Evolutionary conservation across 768 basidiomycete genomes (phyloP).

Genomic region (Amanita muscaria): DNA sequence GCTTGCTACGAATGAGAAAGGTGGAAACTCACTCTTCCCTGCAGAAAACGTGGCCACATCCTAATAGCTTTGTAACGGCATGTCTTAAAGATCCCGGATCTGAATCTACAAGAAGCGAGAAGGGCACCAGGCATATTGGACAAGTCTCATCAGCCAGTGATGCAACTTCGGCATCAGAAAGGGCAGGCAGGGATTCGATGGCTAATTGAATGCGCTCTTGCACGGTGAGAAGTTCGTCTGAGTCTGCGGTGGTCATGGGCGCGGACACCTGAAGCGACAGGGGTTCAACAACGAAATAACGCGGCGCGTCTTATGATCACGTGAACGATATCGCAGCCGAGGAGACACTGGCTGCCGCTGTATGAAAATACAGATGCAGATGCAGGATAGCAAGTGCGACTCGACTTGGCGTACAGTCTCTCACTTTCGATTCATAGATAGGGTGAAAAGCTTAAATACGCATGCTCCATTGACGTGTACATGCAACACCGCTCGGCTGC

Average conservation of each 20-base stretch:
- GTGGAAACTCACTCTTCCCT: constrained; percentile 41
- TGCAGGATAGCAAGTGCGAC: too few species aligned
- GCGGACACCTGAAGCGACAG: neutral
- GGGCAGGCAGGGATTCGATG: constrained; percentile 35
- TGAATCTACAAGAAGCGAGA: constrained; percentile 32
- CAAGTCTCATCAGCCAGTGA: constrained; percentile 41
- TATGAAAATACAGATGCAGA: too few species aligned
- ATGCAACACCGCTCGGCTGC: too few species aligned
- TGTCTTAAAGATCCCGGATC: constrained; percentile 18
- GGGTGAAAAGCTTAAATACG: too few species aligned
- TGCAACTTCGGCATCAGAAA: constrained; percentile 30
- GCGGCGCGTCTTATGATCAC: neutral
- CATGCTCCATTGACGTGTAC: too few species aligned
- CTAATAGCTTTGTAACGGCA: constrained; percentile 49
- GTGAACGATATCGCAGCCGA: too few species aligned
- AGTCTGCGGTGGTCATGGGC: constrained; percentile 4
- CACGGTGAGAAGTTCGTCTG: constrained; percentile 10
- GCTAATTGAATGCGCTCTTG: constrained; percentile 27
- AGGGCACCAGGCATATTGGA: constrained; percentile 55
- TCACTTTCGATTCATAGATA: too few species aligned
- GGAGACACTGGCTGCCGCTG: too few species aligned
- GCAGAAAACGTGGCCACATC: constrained; percentile 64
- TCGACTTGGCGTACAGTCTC: too few species aligned
- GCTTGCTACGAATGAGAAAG: constrained; percentile 3
- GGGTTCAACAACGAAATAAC: neutral